phyloP scores from a whole-genome alignment of 768 basidiomycete genomes.

The Auriculariales sp. region DNA sequence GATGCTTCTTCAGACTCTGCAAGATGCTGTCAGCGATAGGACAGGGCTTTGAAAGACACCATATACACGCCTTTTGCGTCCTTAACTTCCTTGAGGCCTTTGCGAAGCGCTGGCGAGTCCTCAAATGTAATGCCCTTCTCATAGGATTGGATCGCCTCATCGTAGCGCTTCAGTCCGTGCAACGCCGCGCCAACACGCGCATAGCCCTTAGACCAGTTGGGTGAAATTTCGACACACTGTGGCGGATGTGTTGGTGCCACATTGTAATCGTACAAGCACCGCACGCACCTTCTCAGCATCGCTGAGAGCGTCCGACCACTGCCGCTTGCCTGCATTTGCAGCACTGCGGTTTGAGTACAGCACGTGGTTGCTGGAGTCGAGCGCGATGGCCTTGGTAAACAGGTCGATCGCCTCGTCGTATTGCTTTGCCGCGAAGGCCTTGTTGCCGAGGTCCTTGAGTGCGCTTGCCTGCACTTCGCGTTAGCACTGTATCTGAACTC shows the following conservation, averaged over 20 bases:
- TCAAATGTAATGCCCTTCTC: conserved; percentile 71
- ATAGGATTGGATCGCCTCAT: conserved; percentile 75
- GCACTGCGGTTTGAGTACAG: conserved; percentile 89
- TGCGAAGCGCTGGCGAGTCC: conserved; percentile 66
- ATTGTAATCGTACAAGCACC: neutral
- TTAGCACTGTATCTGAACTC: neutral
- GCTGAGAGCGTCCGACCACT: conserved; percentile 59
- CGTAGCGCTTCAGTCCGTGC: conserved; percentile 65
- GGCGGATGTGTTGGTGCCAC: conserved; percentile 1
- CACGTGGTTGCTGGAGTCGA: conserved; percentile 78
- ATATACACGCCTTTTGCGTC: conserved; percentile 56
- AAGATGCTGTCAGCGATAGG: neutral
- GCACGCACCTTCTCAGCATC: conserved; percentile 81
- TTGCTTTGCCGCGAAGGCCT: conserved; percentile 86
- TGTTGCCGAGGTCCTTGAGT: conserved; percentile 89
- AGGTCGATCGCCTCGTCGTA: conserved; percentile 78
- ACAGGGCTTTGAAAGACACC: neutral
- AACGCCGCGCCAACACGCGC: conserved; percentile 86
- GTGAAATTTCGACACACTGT: conserved; percentile 67
- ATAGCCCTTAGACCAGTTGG: conserved; percentile 81
- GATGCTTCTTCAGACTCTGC: conserved; percentile 23
- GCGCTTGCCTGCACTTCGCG: conserved; percentile 28
- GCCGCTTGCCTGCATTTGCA: conserved; percentile 71
- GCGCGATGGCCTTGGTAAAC: conserved; percentile 66
- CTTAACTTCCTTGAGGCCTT: conserved; percentile 79